phyloP scores from a whole-genome alignment of 1,284 basidiomycete genomes.

The Tilletia setariae region DNA sequence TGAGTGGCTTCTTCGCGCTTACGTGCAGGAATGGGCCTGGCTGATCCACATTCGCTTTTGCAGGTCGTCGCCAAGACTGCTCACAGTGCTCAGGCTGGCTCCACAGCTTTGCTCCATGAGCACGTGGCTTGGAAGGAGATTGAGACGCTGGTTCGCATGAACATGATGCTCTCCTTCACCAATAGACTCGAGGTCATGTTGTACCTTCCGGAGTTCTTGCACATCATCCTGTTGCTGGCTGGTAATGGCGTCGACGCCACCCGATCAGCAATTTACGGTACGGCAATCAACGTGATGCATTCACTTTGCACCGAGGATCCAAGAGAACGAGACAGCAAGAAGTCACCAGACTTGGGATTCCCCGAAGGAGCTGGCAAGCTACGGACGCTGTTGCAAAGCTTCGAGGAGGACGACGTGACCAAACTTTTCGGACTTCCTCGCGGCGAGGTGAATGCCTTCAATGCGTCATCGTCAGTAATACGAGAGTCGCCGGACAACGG shows the following conservation, averaged over 20 bases:
- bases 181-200: constrained; percentile 42
- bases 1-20: constrained; percentile 14
- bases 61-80: constrained; percentile 43
- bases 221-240: constrained; percentile 45
- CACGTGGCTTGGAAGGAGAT: constrained; percentile 50
- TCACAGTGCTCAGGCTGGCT: constrained; percentile 23
- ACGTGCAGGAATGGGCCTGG: no score
- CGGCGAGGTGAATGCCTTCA: constrained; percentile 24
- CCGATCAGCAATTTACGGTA: constrained; percentile 40
- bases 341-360: constrained; percentile 20
- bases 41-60: neutral
- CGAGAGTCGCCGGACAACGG: constrained; percentile 41
- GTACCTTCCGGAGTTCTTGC: constrained; percentile 45
- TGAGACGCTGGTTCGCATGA: constrained; percentile 47
- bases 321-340: constrained; percentile 29
- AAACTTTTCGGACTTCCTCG: constrained; percentile 42
- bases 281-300: constrained; percentile 48
- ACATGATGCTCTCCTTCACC: constrained; percentile 50
- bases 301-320: constrained; percentile 48
- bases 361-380: constrained; percentile 32
- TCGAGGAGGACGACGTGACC: constrained; percentile 36
- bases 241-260: constrained; percentile 47
- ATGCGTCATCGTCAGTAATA: constrained; percentile 31
- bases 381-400: constrained; percentile 32
- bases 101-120: constrained; percentile 29